Conservation (phyloP, 352 stramenopile genomes). For the Globisporangium sylvaticum region DNA sequence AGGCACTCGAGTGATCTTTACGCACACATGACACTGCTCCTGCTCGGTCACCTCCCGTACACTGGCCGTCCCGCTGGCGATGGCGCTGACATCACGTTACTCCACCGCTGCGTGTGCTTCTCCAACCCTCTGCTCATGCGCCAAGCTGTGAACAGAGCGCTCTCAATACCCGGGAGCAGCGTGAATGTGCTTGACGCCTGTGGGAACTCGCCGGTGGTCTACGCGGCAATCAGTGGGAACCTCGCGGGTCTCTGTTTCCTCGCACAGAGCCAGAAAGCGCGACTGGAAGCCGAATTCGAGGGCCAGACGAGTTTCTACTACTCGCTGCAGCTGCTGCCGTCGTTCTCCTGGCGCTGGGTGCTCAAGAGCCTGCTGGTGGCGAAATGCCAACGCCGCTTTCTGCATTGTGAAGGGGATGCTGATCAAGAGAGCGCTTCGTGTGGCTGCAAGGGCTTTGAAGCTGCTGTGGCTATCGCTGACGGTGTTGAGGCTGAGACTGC, state of each 20-base stretch:
- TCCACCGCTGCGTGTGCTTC: conserved; percentile 53
- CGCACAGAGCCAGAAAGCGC: conserved; percentile 18
- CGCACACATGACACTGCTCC: conserved; percentile 34
- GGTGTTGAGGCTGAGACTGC: neutral
- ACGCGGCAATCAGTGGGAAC: conserved; percentile 24
- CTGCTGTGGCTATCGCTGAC: neutral
- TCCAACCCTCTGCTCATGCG: conserved; percentile 17
- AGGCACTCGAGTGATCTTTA: conserved; percentile 30
- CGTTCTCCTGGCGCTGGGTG: conserved; percentile 39
- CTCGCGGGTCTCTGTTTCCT: conserved; percentile 34
- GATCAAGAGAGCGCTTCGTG: conserved; percentile 16
- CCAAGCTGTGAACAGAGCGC: conserved; percentile 23
- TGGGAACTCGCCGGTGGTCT: conserved; percentile 43
- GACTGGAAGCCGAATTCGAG: conserved; percentile 68
- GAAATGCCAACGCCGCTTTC: conserved; percentile 35
- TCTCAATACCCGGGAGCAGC: conserved; percentile 10
- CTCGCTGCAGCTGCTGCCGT: conserved; percentile 44
- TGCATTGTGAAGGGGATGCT: conserved; percentile 40
- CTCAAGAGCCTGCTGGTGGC: conserved; percentile 27
- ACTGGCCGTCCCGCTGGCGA: conserved; percentile 43
- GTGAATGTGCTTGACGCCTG: conserved; percentile 36
- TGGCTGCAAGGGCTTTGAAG: conserved; percentile 63
- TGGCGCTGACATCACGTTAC: conserved; percentile 36
- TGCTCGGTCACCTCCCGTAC: conserved; percentile 31
- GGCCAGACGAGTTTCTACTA: conserved; percentile 64